Evolutionary conservation across 352 stramenopile genomes (phyloP).

Genomic region (Globisporangium perplexum): DNA sequence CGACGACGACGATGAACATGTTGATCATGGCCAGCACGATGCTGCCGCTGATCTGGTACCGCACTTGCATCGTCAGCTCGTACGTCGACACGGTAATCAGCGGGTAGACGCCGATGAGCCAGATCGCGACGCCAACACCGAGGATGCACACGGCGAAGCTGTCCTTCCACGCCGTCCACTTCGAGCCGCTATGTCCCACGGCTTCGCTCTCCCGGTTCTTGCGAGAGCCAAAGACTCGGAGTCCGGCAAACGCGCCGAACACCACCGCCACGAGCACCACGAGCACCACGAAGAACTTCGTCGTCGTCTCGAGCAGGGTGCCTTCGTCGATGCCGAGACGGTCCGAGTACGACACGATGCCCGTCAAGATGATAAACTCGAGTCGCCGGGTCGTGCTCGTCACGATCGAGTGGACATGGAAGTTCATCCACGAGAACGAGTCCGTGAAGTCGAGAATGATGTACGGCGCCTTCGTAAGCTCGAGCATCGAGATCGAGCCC

Average conservation of each 20-base stretch:
- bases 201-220: slow-evolving; percentile 1
- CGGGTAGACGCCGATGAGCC: slow-evolving; percentile 49
- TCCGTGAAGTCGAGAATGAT: slow-evolving; percentile 72
- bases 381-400: slow-evolving; percentile 32
- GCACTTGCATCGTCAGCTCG: slow-evolving; percentile 61
- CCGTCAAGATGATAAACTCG: slow-evolving; percentile 48
- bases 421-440: slow-evolving; percentile 67
- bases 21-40: slow-evolving; percentile 41
- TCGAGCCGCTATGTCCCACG: background rate
- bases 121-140: slow-evolving; percentile 43
- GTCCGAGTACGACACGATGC: slow-evolving; percentile 65
- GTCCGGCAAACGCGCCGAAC: slow-evolving; percentile 21
- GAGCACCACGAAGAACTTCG: slow-evolving; percentile 40
- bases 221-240: background rate
- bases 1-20: slow-evolving; percentile 39
- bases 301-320: slow-evolving; percentile 29
- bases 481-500: slow-evolving; percentile 66
- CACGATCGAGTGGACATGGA: slow-evolving; percentile 38
- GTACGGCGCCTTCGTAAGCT: slow-evolving; percentile 67
- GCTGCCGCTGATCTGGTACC: slow-evolving; percentile 33
- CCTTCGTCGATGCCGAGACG: slow-evolving; percentile 57
- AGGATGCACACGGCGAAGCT: slow-evolving; percentile 50
- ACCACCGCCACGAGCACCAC: slow-evolving; percentile 28
- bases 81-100: slow-evolving; percentile 50
- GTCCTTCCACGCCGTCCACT: slow-evolving; percentile 18